Evolutionary conservation across 768 basidiomycete genomes (phyloP), one percentile per base, ranked within the genome.

Genomic region (Mycena chlorophos): DNA sequence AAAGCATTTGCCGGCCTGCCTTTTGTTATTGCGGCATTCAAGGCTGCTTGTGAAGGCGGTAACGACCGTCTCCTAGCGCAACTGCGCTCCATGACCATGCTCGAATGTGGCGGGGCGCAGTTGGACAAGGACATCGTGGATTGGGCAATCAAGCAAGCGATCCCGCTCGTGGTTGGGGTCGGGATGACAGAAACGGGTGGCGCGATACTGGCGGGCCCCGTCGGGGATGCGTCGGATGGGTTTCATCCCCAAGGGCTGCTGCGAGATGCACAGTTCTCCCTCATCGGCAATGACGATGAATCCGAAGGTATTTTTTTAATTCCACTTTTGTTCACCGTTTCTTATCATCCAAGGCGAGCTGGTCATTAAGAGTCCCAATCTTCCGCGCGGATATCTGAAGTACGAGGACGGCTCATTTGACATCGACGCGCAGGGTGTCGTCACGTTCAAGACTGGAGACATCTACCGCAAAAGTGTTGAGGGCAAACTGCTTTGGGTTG

Each of bases 151-250:
- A 16, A 13, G 10, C 49, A 54, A n/a, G 51, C 22, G 6, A 20
- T 62, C 10, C 57, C 50, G 20, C 19, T 59, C 40, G 17, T 59
- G 16, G 53, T 57, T 20, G 57, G 57, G 2, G 27, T 59, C 28
- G 61, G 61, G 10, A 62, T 62, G 61, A 62, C 61, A 3, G 61
- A 62, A 27, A 52, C 49, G 3, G 61, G 47, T 8, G 61, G 61
- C 13, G 49, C 53, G 2, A 55, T 55, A 16, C 53, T 58, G 22
- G 60, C 51, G 14, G 54, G 56, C 28, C 17, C 28, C 1, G 57
- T 52, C 16, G 14, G 54, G 6, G 60, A 57, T 1, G 25, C 49
- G 3, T 42, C 45, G 17, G 25, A 34, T 19, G 57, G 56, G 4
- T 54, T 54, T 19, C 29, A 26, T 14, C 17, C 48, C 16, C 23